Evolutionary conservation across 2,329 filamentous ascomycete species (phyloP), one percentile per base, ranked within the genome.

Genomic region (Penicillium sp.): DNA sequence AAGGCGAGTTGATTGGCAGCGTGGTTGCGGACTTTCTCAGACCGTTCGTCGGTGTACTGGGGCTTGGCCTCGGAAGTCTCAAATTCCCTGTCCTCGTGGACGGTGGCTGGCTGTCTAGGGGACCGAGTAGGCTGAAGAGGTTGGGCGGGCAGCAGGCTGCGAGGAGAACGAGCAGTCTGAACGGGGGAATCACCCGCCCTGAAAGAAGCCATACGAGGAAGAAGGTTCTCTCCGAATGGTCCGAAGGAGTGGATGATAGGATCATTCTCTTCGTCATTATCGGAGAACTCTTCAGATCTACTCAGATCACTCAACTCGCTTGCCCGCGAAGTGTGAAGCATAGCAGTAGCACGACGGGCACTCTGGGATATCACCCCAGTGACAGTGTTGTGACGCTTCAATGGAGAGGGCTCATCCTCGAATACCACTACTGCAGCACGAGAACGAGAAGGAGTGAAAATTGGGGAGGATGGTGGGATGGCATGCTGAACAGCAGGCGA

Each of bases 1-100:
- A 91, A 99, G 33, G 94, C 94, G 31, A 99, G 85, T 77, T 99
- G 94, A 76, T 97, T 97, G 73, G 94, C 84, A 61, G 96, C 87
- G 72, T 99, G 94, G 75, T 97, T 96, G 76, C 76, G 77, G 78
- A 76, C 81, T 41, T 66, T 57, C 57, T 70, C 68, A 17, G 62
- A 66, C 39, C 54, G 65, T 54, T 74, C 69, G 10, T 72, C 66
- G 44, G 67, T 54, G 10, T 61, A 56, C 25, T 58, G 51, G 12
- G 61, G 58, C 23, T 67, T 68, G 23, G 66, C 58, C 23, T 66
- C 63, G 8, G 45, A 50, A 13, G 60, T 31, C 21, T 66, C 54
- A n/a, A 31, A n/a, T 35, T 67, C 60, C 27, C 57, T 50, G 25
- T 60, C 43, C 35, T 73, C 69, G 8, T 58, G 53, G 21, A 61